Conservation (phyloP, 2,329 filamentous ascomycete genomes). For the Calonectria naviculata region DNA sequence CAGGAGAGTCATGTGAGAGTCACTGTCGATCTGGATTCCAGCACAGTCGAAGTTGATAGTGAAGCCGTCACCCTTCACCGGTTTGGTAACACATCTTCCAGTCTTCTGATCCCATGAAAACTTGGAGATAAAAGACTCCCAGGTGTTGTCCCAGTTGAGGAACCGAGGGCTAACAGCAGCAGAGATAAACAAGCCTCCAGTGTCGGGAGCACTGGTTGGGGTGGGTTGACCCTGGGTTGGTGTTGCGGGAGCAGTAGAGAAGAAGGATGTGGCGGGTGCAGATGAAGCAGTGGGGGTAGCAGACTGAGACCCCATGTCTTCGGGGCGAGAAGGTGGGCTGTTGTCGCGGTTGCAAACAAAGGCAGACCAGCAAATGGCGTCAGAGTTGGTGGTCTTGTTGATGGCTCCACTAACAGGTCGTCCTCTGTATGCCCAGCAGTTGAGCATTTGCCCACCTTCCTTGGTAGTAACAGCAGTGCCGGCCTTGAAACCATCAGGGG, state of each 20-base stretch:
- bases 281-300: slow-evolving; percentile 47
- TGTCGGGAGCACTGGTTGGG: slow-evolving; percentile 43
- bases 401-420: slow-evolving; percentile 51
- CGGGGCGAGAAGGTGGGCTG: slow-evolving; percentile 46
- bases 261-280: slow-evolving; percentile 46
- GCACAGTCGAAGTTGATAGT: slow-evolving; percentile 51
- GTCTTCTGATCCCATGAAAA: slow-evolving; percentile 53
- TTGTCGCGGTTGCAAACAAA: slow-evolving; percentile 54
- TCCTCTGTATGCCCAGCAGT: slow-evolving; percentile 55
- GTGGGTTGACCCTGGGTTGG: slow-evolving; percentile 39
- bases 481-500: slow-evolving; percentile 52
- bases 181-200: slow-evolving; percentile 45
- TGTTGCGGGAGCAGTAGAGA: slow-evolving; percentile 43
- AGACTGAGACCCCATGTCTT: slow-evolving; percentile 49
- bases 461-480: slow-evolving; percentile 53
- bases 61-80: slow-evolving; percentile 48
- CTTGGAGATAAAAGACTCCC: slow-evolving; percentile 52
- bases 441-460: slow-evolving; percentile 51
- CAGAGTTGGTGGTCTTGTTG: slow-evolving; percentile 51
- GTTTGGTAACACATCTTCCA: slow-evolving; percentile 46
- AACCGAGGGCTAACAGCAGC: slow-evolving; percentile 51
- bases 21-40: slow-evolving; percentile 50
- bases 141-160: slow-evolving; percentile 52
- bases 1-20: slow-evolving; percentile 53
- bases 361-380: slow-evolving; percentile 53